Percentiles rank a stretch among this genome's conserved stretches.
Conservation (phyloP, 1,284 basidiomycete genomes). For the Ganoderma sp. region DNA sequence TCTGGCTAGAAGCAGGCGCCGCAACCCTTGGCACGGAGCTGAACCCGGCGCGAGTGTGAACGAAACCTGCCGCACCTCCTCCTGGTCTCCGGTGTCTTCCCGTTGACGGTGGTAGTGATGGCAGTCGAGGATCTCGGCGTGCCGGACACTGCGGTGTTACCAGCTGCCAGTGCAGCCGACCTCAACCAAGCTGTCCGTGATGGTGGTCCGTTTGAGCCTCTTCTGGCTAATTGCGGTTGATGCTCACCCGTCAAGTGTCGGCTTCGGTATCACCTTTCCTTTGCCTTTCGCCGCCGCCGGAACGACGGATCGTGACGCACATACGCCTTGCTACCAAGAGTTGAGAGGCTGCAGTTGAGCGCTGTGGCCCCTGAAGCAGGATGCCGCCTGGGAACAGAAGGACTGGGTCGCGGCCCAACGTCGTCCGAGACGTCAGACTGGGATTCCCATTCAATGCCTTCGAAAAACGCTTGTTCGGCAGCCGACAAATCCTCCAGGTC, state of each 20-base stretch:
- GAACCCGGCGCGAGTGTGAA: conserved; percentile 16
- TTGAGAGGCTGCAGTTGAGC: conserved; percentile 44
- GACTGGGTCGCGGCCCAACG: not conserved
- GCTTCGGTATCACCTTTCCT: not conserved
- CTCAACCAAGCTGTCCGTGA: conserved; percentile 26
- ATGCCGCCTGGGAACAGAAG: not conserved
- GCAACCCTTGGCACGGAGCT: conserved; percentile 15
- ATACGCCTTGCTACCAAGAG: conserved; percentile 45
- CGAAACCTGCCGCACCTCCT: conserved; percentile 10
- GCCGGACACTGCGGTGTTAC: not conserved
- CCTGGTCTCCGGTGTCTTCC: conserved; percentile 1
- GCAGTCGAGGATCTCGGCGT: not conserved
- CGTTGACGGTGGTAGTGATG: not conserved
- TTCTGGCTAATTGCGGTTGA: conserved; percentile 13
- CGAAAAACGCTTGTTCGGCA: too few species aligned
- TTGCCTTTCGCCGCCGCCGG: conserved; percentile 1
- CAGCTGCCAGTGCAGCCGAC: not conserved
- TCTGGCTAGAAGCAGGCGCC: not conserved
- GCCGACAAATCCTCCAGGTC: conserved; percentile 1
- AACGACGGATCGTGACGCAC: not conserved
- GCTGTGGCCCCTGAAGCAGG: conserved; percentile 2
- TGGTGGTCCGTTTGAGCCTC: conserved; percentile 26
- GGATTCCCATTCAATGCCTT: not conserved
- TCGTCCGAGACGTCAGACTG: not conserved
- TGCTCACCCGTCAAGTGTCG: not conserved